A percentile compares a stretch with the other conserved stretches of the same genome.
Evolutionary conservation across 2,329 filamentous ascomycete genomes (phyloP).

Genomic region (Trichoderma lentiforme): DNA sequence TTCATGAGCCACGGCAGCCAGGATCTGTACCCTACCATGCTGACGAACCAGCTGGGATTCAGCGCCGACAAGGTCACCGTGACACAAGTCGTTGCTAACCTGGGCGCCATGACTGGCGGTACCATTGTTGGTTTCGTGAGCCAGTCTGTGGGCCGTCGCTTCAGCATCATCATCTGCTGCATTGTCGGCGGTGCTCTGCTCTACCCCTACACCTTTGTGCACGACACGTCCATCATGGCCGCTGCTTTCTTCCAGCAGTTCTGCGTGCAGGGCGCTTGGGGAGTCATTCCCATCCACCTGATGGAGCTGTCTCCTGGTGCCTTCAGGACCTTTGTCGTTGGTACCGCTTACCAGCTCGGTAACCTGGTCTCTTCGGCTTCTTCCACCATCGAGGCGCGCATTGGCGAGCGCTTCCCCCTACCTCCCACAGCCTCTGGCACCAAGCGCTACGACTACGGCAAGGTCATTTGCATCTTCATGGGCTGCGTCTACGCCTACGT

Average conservation of each 20-base stretch:
- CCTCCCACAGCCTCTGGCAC: conserved; percentile 48
- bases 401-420: conserved; percentile 72
- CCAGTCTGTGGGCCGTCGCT: conserved; percentile 65
- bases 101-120: conserved; percentile 68
- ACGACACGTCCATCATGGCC: conserved; percentile 63
- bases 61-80: conserved; percentile 58
- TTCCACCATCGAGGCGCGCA: conserved; percentile 71
- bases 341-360: conserved; percentile 72
- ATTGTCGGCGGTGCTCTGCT: conserved; percentile 69
- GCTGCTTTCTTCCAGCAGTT: conserved; percentile 83
- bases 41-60: conserved; percentile 54
- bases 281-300: conserved; percentile 71
- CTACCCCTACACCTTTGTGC: conserved; percentile 77
- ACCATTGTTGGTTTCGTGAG: conserved; percentile 64
- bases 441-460: conserved; percentile 68
- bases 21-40: conserved; percentile 60
- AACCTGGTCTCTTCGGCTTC: conserved; percentile 69
- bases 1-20: conserved; percentile 81
- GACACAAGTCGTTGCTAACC: conserved; percentile 68
- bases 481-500: conserved; percentile 69
- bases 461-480: conserved; percentile 90
- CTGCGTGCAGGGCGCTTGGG: conserved; percentile 75
- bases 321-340: conserved; percentile 72
- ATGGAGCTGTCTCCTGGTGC: conserved; percentile 72
- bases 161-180: conserved; percentile 64